These are phyloP conservation scores for Tetracladium maxilliforme DNA, from an alignment of 2,329 filamentous ascomycete species.

Conservation along the genomic window DNA sequence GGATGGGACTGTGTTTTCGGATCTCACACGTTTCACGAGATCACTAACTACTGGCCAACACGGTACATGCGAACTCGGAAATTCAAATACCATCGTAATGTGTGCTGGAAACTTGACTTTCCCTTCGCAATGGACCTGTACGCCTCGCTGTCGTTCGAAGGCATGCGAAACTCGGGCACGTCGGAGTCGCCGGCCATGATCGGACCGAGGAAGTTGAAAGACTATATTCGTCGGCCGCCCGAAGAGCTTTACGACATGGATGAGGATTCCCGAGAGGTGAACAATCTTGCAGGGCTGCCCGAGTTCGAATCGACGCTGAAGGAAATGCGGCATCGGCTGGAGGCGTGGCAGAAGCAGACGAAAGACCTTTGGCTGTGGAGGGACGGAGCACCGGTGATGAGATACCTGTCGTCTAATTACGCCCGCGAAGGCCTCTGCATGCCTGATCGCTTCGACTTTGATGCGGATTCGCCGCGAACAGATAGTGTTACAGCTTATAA, in stretches of 20 bases:
- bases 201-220: conserved; percentile 21
- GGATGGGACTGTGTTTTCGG: conserved; percentile 23
- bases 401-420: too few relatives aligned
- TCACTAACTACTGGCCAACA: conserved; percentile 32
- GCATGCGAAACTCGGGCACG: conserved; percentile 19
- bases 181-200: conserved; percentile 12
- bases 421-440: too few relatives aligned
- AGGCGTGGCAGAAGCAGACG: neutral
- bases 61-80: conserved; percentile 21
- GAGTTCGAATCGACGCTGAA: conserved; percentile 14
- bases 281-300: conserved; percentile 21
- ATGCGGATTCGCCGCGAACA: too few relatives aligned
- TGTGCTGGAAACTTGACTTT: conserved; percentile 31
- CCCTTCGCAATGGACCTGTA: conserved; percentile 30
- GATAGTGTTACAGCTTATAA: too few relatives aligned
- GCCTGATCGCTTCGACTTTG: too few relatives aligned
- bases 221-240: conserved; percentile 24
- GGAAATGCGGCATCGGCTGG: conserved; percentile 12
- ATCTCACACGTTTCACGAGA: conserved; percentile 33
- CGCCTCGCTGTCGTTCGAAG: conserved; percentile 24
- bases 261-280: conserved; percentile 25
- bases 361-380: neutral
- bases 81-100: conserved; percentile 33
- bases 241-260: conserved; percentile 30
- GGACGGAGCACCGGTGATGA: neutral